A percentile compares a stretch with the other conserved stretches of the same genome.
These are phyloP conservation scores for Myxozyma udenii DNA, from an alignment of 805 yeast species.

Conservation along the genomic window DNA sequence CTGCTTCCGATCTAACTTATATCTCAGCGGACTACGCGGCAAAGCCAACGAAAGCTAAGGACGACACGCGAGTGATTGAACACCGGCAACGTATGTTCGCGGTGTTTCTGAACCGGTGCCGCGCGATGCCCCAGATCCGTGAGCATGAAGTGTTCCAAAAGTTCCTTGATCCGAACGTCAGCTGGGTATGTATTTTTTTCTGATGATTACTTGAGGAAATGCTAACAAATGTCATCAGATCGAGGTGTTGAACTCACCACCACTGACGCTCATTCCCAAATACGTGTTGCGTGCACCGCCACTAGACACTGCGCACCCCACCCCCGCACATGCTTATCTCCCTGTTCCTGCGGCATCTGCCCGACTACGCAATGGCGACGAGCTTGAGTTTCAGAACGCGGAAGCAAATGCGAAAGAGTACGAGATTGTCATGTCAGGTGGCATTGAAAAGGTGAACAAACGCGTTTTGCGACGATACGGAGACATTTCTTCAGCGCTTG, in stretches of 20 bases:
- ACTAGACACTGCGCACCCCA: slow-evolving; percentile 52
- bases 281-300: slow-evolving; percentile 61
- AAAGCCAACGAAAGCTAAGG: slow-evolving; percentile 46
- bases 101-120: slow-evolving; percentile 74
- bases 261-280: slow-evolving; percentile 52
- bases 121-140: slow-evolving; percentile 53
- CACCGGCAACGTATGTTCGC: slow-evolving; percentile 73
- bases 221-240: slow-evolving; percentile 31
- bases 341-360: slow-evolving; percentile 56
- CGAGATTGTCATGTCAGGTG: slow-evolving; percentile 45
- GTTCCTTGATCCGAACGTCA: slow-evolving; percentile 80
- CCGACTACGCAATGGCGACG: slow-evolving; percentile 40
- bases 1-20: neutral
- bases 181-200: slow-evolving; percentile 48
- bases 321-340: slow-evolving; percentile 58
- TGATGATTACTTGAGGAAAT: neutral
- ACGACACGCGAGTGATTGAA: slow-evolving; percentile 48
- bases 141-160: slow-evolving; percentile 62
- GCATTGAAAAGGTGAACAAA: slow-evolving; percentile 58
- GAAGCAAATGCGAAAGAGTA: slow-evolving; percentile 49
- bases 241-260: slow-evolving; percentile 63
- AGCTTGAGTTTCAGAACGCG: slow-evolving; percentile 42
- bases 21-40: slow-evolving; percentile 44
- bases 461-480: slow-evolving; percentile 53
- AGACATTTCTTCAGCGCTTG: slow-evolving; percentile 60